Percentiles rank a stretch among this genome's conserved stretches.
Evolutionary conservation across 805 yeast species (phyloP).

Genomic region (Wickerhamomyces mucosus): DNA sequence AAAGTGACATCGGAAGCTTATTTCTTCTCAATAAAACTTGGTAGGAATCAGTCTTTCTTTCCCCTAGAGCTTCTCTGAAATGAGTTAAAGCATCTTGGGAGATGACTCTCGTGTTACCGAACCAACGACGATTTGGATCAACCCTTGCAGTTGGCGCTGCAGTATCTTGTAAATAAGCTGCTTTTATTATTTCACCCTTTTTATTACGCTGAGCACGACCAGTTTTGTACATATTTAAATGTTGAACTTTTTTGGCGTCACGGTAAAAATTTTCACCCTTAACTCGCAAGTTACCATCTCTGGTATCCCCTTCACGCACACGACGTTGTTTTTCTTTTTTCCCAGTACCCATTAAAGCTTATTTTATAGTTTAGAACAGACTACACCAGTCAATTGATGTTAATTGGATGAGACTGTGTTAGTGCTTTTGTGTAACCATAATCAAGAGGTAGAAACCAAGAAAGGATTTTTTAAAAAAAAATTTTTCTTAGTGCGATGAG

Average conservation of each 20-base stretch:
- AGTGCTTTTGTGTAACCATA: too few species aligned
- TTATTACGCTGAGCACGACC: conserved; percentile 85
- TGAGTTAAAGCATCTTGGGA: conserved; percentile 94
- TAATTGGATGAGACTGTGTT: neutral
- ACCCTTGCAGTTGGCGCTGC: conserved; percentile 88
- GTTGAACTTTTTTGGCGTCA: conserved; percentile 88
- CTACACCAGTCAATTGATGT: neutral
- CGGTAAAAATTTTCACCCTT: conserved; percentile 96
- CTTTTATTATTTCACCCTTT: conserved; percentile 76
- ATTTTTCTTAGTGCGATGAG: too few species aligned
- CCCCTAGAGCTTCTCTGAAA: conserved; percentile 90
- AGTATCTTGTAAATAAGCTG: conserved; percentile 81
- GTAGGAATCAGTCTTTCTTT: conserved; percentile 69
- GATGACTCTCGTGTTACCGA: conserved; percentile 93
- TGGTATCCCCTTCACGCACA: conserved; percentile 66
- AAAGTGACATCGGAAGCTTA: conserved; percentile 88
- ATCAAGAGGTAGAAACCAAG: too few species aligned
- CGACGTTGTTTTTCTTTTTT: conserved; percentile 89
- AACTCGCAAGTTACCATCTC: conserved; percentile 86
- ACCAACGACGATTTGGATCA: conserved; percentile 96
- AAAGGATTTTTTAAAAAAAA: too few species aligned
- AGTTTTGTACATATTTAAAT: conserved; percentile 84
- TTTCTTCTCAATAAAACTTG: conserved; percentile 83
- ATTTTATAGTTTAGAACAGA: neutral
- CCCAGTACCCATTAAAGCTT: conserved; percentile 68